Evolutionary conservation across 768 basidiomycete species (phyloP), one percentile per base, ranked within the genome.

Genomic region (Saitozyma podzolica): DNA sequence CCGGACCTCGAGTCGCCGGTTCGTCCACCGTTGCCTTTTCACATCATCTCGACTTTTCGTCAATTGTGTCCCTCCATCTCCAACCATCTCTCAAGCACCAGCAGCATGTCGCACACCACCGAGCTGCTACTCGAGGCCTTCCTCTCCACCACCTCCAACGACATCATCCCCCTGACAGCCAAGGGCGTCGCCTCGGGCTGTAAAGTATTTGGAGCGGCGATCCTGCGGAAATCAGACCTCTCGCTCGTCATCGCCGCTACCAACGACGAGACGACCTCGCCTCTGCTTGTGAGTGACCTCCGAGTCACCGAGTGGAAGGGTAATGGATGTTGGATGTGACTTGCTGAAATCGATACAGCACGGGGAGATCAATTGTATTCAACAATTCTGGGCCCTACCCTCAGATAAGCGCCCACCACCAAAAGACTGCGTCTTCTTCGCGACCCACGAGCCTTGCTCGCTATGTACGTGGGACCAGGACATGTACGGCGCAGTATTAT

Each of bases 371-470:
- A 63, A 64, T 50, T 63, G 63, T 41, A 73, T 75, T 40, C 66
- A 72, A 52, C 60, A 72, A 41, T 74, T 72, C 57, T 74, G 65
- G 50, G 48, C 50, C 10, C 6, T 72, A 11, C 65, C 66, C 8
- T 11, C 42, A 13, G 63, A 52, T 4, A 6, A 37, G 1, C 50
- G 73, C 16, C 75, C 75, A 3, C 41, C 45, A 6, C 55, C 69
- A 1, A 64, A 64, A 56, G 67, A 70, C 52, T 70, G 68, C 56
- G 50, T 76, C 57, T 76, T 76, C 59, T 69, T 69, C 56, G 64
- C 70, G 1, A 74, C 75, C 6, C 75, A 76, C 57, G 75, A 76
- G 56, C 75, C 75, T 10, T 76, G 75, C 59, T 67, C 65, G 0
- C 61, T 74, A 13, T 76, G 73, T 72, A 37, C 42, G 71, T 68